Evolutionary conservation across 1,284 basidiomycete species (phyloP), one percentile per base, ranked within the genome.

Genomic region (Neolentinus lepideus): DNA sequence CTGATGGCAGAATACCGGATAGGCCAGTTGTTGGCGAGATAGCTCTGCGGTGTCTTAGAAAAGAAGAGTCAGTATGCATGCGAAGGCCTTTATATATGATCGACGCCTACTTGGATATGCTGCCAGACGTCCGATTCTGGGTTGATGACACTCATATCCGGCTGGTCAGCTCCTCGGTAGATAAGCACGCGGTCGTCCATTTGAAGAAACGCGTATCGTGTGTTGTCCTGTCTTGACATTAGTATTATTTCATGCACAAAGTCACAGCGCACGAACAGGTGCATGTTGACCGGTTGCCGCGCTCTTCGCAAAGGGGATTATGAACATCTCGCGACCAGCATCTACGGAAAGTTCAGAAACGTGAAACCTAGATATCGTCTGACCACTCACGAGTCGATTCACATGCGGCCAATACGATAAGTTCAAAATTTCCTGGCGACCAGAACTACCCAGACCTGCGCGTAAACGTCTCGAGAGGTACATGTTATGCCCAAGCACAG

Each of bases 101-200:
- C 14, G 43, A 12, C 14, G 36, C 66, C 56, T 61, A 79, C 91
- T 79, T 94, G 94, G 69, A 98, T 90, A 71, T 93, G 89, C 63
- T 98, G 93, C 94, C 95, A 98, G 8, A 98, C 94, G 64, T 98
- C 96, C 2, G 92, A 93, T 66, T 98, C 95, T n/a, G 96, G 96
- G 66, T 98, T 98, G 68, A 99, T 98, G 51, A 99, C 88, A 65
- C 93, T 95, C 85, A 97, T 90, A 66, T 99, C 96, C 8, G 94
- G 94, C 70, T 98, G 94, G 69, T 99, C 96, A 21, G 93, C 91
- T 2, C 97, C 96, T 57, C 97, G 84, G 67, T 98, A 99, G n/a
- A 99, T 86, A 2, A 98, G 79, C 1, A 94, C 88, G 38, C 92
- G 83, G 66, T 98, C 94, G 65, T 98, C 94, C 80, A 96, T 85